Evolutionary conservation across 2,329 filamentous ascomycete genomes (phyloP).

Genomic region (Claviceps humidiphila): DNA sequence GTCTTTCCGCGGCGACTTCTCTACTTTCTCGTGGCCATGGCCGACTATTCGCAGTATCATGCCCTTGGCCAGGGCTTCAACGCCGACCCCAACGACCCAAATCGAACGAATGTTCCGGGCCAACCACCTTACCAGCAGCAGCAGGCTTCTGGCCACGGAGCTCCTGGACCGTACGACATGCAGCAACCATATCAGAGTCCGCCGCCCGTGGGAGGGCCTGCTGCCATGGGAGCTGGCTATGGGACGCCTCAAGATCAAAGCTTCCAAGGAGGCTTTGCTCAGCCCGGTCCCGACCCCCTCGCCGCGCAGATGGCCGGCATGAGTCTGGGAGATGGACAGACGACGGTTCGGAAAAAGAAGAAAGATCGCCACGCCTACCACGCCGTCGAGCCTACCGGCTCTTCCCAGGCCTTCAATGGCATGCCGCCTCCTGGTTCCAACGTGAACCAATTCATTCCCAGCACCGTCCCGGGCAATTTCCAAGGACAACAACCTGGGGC

Average conservation of each 20-base stretch:
- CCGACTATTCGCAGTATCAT: constrained; percentile 43
- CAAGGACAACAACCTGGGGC: constrained; percentile 12
- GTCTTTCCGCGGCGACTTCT: not conserved
- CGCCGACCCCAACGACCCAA: constrained; percentile 40
- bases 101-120: constrained; percentile 32
- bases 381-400: constrained; percentile 59
- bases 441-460: constrained; percentile 26
- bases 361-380: constrained; percentile 93
- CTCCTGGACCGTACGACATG: constrained; percentile 8
- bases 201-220: not conserved
- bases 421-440: constrained; percentile 45
- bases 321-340: constrained; percentile 43
- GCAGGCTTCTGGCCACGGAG: constrained; percentile 15
- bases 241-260: constrained; percentile 19
- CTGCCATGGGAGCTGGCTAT: constrained; percentile 14
- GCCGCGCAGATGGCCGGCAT: constrained; percentile 68
- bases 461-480: constrained; percentile 13
- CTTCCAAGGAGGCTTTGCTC: constrained; percentile 15
- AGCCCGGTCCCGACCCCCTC: constrained; percentile 34
- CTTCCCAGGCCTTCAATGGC: constrained; percentile 57
- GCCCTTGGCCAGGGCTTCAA: constrained; percentile 42
- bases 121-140: constrained; percentile 44
- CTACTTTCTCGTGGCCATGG: constrained; percentile 29
- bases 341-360: constrained; percentile 60
- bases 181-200: constrained; percentile 5